Conservation (phyloP, 208 protist species). For the Leishmania tropica region DNA sequence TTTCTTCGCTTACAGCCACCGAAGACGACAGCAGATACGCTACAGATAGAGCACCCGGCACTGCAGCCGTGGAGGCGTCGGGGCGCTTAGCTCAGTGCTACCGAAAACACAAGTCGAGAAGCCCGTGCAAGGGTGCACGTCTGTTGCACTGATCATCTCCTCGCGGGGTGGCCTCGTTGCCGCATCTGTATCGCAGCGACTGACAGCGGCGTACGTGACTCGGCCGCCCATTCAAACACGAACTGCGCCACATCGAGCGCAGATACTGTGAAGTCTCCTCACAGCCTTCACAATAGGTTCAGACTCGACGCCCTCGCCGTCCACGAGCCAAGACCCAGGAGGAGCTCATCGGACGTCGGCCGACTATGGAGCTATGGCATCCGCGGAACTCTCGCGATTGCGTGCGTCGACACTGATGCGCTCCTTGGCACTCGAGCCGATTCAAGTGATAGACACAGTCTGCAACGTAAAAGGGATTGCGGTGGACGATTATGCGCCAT, state of each 20-base stretch:
- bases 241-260: not conserved
- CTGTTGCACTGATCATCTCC: conserved; percentile 3
- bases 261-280: not conserved
- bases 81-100: conserved; percentile 19
- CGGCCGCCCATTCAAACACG: conserved; percentile 2
- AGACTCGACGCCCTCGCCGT: not conserved
- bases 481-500: not conserved
- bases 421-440: not conserved
- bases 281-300: too few species aligned
- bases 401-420: not conserved
- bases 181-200: not conserved
- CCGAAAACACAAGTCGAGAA: not conserved
- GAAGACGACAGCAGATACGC: not conserved
- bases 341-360: not conserved
- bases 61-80: not conserved
- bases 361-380: not conserved
- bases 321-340: not conserved
- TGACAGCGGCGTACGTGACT: not conserved
- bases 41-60: not conserved
- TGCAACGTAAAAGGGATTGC: conserved; percentile 10
- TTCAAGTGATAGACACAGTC: not conserved
- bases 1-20: not conserved
- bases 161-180: conserved; percentile 6
- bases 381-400: not conserved
- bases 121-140: conserved; percentile 4